These are phyloP conservation scores for Fusarium beomiforme DNA, from an alignment of 2,329 filamentous ascomycete genomes.

Conservation along the genomic window DNA sequence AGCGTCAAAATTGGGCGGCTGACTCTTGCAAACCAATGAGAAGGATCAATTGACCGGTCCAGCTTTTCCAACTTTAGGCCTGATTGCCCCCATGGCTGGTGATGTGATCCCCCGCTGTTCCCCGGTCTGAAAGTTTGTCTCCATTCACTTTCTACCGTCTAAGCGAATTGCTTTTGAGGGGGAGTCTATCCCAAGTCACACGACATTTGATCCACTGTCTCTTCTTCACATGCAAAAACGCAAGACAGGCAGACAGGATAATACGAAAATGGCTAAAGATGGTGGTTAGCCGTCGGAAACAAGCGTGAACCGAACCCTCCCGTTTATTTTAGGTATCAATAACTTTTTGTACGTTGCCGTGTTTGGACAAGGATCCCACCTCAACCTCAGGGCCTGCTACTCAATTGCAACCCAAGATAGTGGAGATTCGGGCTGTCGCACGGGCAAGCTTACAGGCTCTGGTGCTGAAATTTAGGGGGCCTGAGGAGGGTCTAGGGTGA, in stretches of 20 bases:
- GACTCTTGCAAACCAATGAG: constrained; percentile 26
- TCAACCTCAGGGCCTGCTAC: background rate
- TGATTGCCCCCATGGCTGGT: constrained; percentile 10
- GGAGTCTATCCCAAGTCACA: background rate
- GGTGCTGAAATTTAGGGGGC: background rate
- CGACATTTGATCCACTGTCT: background rate
- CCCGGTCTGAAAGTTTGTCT: background rate
- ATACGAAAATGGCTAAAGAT: constrained; percentile 13
- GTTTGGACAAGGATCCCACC: background rate
- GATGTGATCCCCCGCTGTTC: background rate
- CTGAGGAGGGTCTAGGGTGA: background rate
- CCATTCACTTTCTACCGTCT: background rate
- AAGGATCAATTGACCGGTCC: constrained; percentile 26
- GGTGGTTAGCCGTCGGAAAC: background rate
- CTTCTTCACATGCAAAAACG: constrained; percentile 11
- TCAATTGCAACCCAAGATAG: background rate
- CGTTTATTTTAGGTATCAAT: background rate
- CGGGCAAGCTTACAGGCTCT: background rate
- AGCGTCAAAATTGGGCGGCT: constrained; percentile 20
- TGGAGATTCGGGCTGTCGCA: background rate
- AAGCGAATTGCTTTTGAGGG: background rate
- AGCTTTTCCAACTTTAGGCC: constrained; percentile 3
- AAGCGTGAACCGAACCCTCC: background rate
- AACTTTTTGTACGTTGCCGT: background rate
- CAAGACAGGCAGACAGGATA: background rate